These are phyloP conservation scores for Cyberlindnera misumaiensis DNA, from an alignment of 805 yeast species.

Conservation along the genomic window DNA sequence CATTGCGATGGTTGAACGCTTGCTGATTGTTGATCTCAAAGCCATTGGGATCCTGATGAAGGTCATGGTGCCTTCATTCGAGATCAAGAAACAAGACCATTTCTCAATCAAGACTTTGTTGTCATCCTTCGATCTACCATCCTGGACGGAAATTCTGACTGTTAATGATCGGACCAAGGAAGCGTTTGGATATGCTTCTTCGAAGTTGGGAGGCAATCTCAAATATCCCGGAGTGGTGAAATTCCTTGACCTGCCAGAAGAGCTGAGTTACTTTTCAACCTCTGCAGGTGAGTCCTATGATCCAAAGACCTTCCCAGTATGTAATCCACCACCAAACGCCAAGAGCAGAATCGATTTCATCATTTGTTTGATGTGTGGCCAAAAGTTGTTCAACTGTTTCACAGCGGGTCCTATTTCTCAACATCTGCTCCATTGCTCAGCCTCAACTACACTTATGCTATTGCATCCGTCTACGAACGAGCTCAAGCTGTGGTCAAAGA, in stretches of 20 bases:
- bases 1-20: conserved; percentile 5
- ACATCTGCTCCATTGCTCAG: conserved; percentile 22
- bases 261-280: conserved; percentile 33
- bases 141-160: conserved; percentile 4
- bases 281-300: conserved; percentile 16
- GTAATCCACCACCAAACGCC: conserved; percentile 3
- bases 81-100: conserved; percentile 1
- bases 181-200: too few species aligned
- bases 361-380: conserved; percentile 41
- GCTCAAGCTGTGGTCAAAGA: conserved; percentile 20
- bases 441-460: conserved; percentile 28
- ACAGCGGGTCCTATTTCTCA: conserved; percentile 27
- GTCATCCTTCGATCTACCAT: conserved; percentile 6
- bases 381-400: conserved; percentile 27
- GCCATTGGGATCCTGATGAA: conserved; percentile 17
- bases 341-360: conserved; percentile 32
- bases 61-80: conserved; percentile 13
- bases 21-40: conserved; percentile 17
- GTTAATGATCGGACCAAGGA: background rate
- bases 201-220: background rate
- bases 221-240: conserved; percentile 48
- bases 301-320: conserved; percentile 9
- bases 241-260: conserved; percentile 45
- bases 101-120: conserved; percentile 10
- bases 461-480: conserved; percentile 30